These are phyloP conservation scores for Trametes villosa DNA, from an alignment of 768 basidiomycete genomes.

Conservation along the genomic window DNA sequence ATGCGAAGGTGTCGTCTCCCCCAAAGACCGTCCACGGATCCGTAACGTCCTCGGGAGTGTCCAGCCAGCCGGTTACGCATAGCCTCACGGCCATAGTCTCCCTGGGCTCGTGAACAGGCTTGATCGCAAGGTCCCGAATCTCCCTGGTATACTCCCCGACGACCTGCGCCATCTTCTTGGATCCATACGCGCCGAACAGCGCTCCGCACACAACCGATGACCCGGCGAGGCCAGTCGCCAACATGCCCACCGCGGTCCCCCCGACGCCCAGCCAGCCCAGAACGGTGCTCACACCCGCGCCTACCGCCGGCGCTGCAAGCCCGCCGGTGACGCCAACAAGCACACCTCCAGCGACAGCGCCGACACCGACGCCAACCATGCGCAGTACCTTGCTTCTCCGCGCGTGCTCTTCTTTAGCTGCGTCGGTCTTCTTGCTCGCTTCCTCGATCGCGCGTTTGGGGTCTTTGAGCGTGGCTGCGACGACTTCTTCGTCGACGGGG, in stretches of 20 bases:
- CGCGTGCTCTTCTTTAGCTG: constrained; percentile 47
- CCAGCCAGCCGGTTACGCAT: constrained; percentile 61
- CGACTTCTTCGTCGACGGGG: constrained; percentile 46
- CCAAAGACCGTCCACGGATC: constrained; percentile 56
- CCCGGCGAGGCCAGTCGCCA: constrained; percentile 57
- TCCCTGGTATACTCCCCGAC: constrained; percentile 55
- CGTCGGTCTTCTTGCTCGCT: constrained; percentile 47
- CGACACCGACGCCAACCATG: constrained; percentile 52
- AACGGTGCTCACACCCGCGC: constrained; percentile 53
- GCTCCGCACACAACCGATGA: constrained; percentile 61
- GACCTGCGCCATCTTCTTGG: constrained; percentile 51
- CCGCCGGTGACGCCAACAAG: constrained; percentile 63
- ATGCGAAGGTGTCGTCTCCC: constrained; percentile 55
- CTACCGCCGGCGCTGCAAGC: constrained; percentile 59
- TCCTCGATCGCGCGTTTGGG: constrained; percentile 50
- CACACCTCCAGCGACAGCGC: constrained; percentile 58
- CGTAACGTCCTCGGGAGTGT: constrained; percentile 47
- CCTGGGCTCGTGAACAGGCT: constrained; percentile 45
- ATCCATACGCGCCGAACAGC: constrained; percentile 61
- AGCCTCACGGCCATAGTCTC: constrained; percentile 55
- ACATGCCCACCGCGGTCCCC: constrained; percentile 53
- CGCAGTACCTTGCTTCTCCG: constrained; percentile 45
- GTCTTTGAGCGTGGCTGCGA: constrained; percentile 52
- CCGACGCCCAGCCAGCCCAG: constrained; percentile 57
- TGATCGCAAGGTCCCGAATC: constrained; percentile 55